A percentile compares a stretch with the other conserved stretches of the same genome.
These are phyloP conservation scores for Kluyveromyces wickerhamii DNA, from an alignment of 805 yeast species.

Conservation along the genomic window DNA sequence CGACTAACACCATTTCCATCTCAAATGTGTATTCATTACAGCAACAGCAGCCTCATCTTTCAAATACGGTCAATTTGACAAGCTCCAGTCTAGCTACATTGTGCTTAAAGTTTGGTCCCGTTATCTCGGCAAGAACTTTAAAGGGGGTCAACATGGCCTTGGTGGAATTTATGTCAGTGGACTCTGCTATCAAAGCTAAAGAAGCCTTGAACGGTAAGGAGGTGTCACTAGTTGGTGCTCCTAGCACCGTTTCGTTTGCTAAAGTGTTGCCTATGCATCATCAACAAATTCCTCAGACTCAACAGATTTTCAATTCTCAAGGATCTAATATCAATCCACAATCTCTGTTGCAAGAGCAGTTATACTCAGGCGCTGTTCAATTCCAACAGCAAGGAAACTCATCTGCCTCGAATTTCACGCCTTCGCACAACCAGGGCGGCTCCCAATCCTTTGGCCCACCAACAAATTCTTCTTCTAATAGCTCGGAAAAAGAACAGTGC, in stretches of 20 bases:
- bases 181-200: slow-evolving; percentile 71
- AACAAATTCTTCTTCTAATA: slow-evolving; percentile 8
- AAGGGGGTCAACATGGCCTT: slow-evolving; percentile 44
- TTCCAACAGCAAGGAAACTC: slow-evolving; percentile 28
- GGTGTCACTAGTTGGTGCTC: slow-evolving; percentile 61
- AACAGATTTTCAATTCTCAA: slow-evolving; percentile 7
- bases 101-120: slow-evolving; percentile 53
- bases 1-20: slow-evolving; percentile 68
- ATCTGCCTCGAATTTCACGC: slow-evolving; percentile 18
- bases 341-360: slow-evolving; percentile 28
- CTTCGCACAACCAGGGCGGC: neutral
- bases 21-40: slow-evolving; percentile 50
- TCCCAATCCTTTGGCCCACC: slow-evolving; percentile 5
- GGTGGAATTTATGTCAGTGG: slow-evolving; percentile 65
- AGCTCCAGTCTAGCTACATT: slow-evolving; percentile 48
- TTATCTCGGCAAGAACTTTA: slow-evolving; percentile 54
- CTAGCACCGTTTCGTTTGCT: slow-evolving; percentile 78
- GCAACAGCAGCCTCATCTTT: slow-evolving; percentile 44
- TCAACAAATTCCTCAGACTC: slow-evolving; percentile 12
- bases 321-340: slow-evolving; percentile 13
- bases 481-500: slow-evolving; percentile 29
- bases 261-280: slow-evolving; percentile 42
- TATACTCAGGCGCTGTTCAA: slow-evolving; percentile 27
- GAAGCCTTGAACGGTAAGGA: slow-evolving; percentile 77
- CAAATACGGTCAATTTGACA: slow-evolving; percentile 37